These are phyloP conservation scores for Penicillium capsulatum DNA, from an alignment of 2,329 filamentous ascomycete genomes.

Conservation along the genomic window DNA sequence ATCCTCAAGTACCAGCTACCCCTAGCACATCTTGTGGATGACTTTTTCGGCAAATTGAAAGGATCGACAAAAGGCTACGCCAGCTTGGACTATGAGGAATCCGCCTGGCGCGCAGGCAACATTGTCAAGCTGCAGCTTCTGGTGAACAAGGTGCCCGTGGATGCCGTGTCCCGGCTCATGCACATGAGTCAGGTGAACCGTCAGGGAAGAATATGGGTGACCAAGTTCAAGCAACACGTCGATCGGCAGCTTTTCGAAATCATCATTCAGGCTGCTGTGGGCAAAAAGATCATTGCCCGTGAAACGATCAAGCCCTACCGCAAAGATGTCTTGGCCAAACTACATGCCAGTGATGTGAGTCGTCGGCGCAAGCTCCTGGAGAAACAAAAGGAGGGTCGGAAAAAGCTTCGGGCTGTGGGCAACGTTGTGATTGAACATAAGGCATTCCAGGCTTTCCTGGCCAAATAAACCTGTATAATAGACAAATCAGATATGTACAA, in stretches of 20 bases:
- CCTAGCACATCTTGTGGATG: slow-evolving; percentile 84
- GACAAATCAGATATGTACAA: slow-evolving; percentile 6
- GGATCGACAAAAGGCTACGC: slow-evolving; percentile 92
- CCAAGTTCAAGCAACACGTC: slow-evolving; percentile 95
- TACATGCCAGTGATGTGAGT: slow-evolving; percentile 85
- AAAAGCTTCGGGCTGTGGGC: slow-evolving; percentile 70
- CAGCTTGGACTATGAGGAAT: slow-evolving; percentile 93
- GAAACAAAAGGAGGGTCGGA: slow-evolving; percentile 93
- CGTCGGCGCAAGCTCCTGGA: slow-evolving; percentile 82
- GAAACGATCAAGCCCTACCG: slow-evolving; percentile 96
- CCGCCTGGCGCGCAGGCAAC: slow-evolving; percentile 74
- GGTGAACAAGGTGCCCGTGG: slow-evolving; percentile 89
- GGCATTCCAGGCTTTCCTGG: slow-evolving; percentile 88
- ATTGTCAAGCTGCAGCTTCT: slow-evolving; percentile 87
- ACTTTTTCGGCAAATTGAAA: slow-evolving; percentile 96
- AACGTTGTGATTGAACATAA: slow-evolving; percentile 96
- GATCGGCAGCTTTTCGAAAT: slow-evolving; percentile 97
- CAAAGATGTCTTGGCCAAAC: slow-evolving; percentile 88
- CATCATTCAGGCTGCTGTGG: slow-evolving; percentile 85
- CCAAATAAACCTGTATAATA: slow-evolving; percentile 55
- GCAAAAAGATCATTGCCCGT: slow-evolving; percentile 76
- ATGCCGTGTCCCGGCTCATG: slow-evolving; percentile 87
- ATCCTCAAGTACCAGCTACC: slow-evolving; percentile 92
- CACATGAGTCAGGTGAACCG: slow-evolving; percentile 77
- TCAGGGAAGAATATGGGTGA: slow-evolving; percentile 81